These are phyloP conservation scores for Rhododendron griersonianum DNA, from an alignment of 148 eudicot species.

Conservation along the genomic window DNA sequence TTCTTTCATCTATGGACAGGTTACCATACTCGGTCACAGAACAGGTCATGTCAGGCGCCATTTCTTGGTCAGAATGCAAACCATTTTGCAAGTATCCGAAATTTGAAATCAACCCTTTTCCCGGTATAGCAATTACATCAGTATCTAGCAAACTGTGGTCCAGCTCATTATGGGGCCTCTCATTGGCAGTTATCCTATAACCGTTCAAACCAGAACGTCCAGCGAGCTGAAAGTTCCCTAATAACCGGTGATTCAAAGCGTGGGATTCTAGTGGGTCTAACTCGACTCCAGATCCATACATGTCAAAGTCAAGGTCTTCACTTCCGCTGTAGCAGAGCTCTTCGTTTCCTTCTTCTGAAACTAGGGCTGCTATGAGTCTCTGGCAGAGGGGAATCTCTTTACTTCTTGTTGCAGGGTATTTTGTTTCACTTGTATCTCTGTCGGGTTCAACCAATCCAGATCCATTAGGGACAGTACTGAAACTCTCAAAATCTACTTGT, in stretches of 20 bases:
- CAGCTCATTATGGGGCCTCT: slow-evolving; percentile 31
- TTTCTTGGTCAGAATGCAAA: slow-evolving; percentile 27
- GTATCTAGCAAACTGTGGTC: slow-evolving; percentile 21
- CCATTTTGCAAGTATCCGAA: slow-evolving; percentile 26
- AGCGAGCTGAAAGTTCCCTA: slow-evolving; percentile 24
- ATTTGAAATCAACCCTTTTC: slow-evolving; percentile 16
- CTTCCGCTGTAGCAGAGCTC: slow-evolving; percentile 19
- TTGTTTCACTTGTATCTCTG: slow-evolving; percentile 19
- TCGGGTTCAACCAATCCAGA: slow-evolving; percentile 21
- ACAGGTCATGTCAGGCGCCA: slow-evolving; percentile 18
- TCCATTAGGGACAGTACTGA: slow-evolving; percentile 23
- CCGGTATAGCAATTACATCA: slow-evolving; percentile 25
- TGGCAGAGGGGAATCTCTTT: slow-evolving; percentile 42
- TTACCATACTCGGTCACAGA: slow-evolving; percentile 39
- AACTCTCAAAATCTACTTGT: slow-evolving; percentile 22
- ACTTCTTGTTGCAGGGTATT: slow-evolving; percentile 12
- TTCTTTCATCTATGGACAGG: slow-evolving; percentile 56
- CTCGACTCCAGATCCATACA: slow-evolving; percentile 30
- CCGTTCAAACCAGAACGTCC: slow-evolving; percentile 37
- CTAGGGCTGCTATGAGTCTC: slow-evolving; percentile 53
- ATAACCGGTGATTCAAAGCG: slow-evolving; percentile 18
- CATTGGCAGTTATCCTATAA: slow-evolving; percentile 22
- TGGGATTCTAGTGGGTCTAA: slow-evolving; percentile 27
- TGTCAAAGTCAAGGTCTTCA: slow-evolving; percentile 28
- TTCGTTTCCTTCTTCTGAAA: slow-evolving; percentile 53